Evolutionary conservation across 257 asterid species (phyloP), one percentile per base, ranked within the genome.

Genomic region (Salvia splendens): DNA sequence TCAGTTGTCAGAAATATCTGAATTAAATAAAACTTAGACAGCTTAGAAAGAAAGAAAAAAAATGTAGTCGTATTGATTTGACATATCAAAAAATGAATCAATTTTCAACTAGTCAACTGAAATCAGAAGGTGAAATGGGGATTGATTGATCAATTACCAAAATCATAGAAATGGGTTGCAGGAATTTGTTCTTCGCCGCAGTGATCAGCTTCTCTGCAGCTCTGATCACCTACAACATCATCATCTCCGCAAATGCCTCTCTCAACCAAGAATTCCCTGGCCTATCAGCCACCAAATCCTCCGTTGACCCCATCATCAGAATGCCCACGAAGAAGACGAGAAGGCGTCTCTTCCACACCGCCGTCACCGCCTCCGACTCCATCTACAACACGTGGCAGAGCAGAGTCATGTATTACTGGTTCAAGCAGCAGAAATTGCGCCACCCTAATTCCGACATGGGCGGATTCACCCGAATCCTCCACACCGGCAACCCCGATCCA

Each of bases 341-440:
- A 60, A 87, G 76, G 70, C 57, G 30, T 75, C 82, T 89, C 41
- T 92, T 92, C 79, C 98, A 92, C 64, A 89, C 96, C 3, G 98
- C 97, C 7, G 98, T 92, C 20, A 92, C 98, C 0, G 56, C 98
- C 30, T 89, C 97, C 47, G 96, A 88, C 69, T 92, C 98, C 9
- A 76, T 89, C 73, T 92, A 92, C 81, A 92, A 89, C 77, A 89
- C 98, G 49, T 92, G 98, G 98, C 98, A 92, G 91, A 69, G 85
- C 68, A 72, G 98, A 78, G 85, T 92, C 52, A 89, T 89, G 98
- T 92, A 89, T 64, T 92, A 92, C 77, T 92, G 98, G 98, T 92
- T 92, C 83, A 85, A 89, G 75, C 79, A 84, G 57, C 89, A 86
- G 69, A 82, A 73, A 64, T 4, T 17, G 10, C 67, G 54, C 32